Conservation (phyloP, 2,329 filamentous ascomycete species). For the Meredithiella fracta region DNA sequence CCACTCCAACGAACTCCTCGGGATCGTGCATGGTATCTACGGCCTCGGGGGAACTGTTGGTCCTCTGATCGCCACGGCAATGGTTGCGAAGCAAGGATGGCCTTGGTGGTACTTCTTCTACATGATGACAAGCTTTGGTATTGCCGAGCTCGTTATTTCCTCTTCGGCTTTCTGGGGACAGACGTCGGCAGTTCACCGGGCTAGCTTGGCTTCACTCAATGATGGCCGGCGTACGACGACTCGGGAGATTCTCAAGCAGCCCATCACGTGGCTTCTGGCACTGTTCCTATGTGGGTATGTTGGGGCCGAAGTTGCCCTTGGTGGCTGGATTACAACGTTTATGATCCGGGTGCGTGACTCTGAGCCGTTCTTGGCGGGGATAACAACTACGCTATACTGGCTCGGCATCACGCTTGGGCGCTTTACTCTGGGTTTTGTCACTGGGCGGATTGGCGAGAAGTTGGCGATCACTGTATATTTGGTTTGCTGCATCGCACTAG, state of each 20-base stretch:
- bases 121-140: slow-evolving; percentile 46
- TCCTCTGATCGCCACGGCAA: slow-evolving; percentile 54
- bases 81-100: slow-evolving; percentile 46
- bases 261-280: slow-evolving; percentile 55
- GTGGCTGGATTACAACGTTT: slow-evolving; percentile 69
- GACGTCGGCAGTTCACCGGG: slow-evolving; percentile 40
- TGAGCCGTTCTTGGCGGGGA: slow-evolving; percentile 52
- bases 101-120: slow-evolving; percentile 65
- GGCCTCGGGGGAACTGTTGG: slow-evolving; percentile 53
- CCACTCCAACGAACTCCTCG: slow-evolving; percentile 55
- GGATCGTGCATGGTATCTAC: slow-evolving; percentile 56
- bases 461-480: slow-evolving; percentile 48
- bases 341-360: slow-evolving; percentile 66
- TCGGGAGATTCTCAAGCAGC: slow-evolving; percentile 27
- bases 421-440: slow-evolving; percentile 59
- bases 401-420: slow-evolving; percentile 62
- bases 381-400: slow-evolving; percentile 72
- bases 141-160: slow-evolving; percentile 37
- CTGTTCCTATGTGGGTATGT: slow-evolving; percentile 66
- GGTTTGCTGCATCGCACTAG: slow-evolving; percentile 41
- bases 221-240: slow-evolving; percentile 30
- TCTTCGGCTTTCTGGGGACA: slow-evolving; percentile 46
- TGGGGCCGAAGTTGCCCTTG: slow-evolving; percentile 58
- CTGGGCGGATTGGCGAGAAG: slow-evolving; percentile 57
- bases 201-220: slow-evolving; percentile 17